Percentiles rank a stretch among this genome's conserved stretches.
phyloP scores from a whole-genome alignment of 768 basidiomycete genomes.

The Cystofilobasidium ferigula region DNA sequence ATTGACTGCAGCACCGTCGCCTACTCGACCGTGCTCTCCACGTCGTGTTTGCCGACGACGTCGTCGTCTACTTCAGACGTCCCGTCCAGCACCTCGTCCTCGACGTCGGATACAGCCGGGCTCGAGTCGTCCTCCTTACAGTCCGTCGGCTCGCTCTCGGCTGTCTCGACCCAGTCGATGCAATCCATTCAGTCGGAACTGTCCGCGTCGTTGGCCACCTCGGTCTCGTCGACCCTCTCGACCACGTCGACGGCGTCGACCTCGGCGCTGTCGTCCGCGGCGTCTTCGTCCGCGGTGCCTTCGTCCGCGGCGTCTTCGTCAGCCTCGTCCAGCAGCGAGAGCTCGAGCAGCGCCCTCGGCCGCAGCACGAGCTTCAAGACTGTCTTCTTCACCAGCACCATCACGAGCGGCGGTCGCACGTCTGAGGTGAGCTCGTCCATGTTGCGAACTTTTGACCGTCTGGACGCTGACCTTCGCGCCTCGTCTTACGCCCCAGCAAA shows the following conservation, averaged over 20 bases:
- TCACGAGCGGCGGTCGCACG: neutral
- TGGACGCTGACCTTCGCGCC: too few relatives aligned
- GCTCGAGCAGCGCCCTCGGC: neutral
- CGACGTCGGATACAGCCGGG: neutral
- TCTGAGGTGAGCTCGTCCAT: neutral
- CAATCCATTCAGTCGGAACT: neutral
- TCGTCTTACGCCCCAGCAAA: neutral
- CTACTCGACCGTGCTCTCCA: neutral
- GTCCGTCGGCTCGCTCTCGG: neutral
- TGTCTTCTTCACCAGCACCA: neutral
- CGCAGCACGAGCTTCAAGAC: constrained; percentile 1
- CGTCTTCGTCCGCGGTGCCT: neutral
- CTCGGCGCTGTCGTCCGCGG: neutral
- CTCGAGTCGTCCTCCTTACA: neutral
- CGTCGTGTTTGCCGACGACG: neutral
- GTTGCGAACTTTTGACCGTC: too few relatives aligned
- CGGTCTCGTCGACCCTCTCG: neutral
- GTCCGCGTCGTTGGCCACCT: neutral
- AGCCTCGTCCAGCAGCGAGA: neutral
- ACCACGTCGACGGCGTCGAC: neutral
- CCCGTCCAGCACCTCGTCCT: neutral
- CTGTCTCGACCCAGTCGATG: neutral
- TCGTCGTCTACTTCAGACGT: neutral
- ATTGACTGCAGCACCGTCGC: neutral
- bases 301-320: neutral